Base-by-base conservation (phyloP, 371 early-diverging fungal genomes). In the Mucor circinelloides region DNA sequence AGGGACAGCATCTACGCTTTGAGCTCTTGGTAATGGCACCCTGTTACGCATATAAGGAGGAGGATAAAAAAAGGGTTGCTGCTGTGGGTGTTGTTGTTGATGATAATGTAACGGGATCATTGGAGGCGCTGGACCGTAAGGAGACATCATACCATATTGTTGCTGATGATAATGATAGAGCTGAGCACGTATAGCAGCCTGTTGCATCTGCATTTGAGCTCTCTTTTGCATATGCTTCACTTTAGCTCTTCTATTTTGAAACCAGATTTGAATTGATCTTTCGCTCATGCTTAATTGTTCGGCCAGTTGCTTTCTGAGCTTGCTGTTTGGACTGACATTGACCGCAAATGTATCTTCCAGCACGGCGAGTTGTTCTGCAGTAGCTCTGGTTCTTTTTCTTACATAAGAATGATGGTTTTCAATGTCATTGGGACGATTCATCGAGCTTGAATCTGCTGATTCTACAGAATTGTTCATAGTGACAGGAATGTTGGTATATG, bases 201-300 rank as follows among this genome's bases (percentile, higher is more conserved):
- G 73, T 52, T 76, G 76, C 66, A 73, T 73, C 59, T 83, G 80
- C 71, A 80, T 79, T 64, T 87, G 85, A 40, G 87, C 79, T 38
- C 85, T 70, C 68, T 87, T 86, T 68, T 86, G 87, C 69, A 85
- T 85, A 65, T 84, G 91, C 81, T 95, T 97, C 9, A 90, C 91
- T 77, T 96, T 97, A 13, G 97, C 97, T 64, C 99, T 87, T 75
- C 95, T 87, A 86, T 99, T 99, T 79, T 99, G 99, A 85, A 99
- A 99, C 99, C 99, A 99, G 64, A 99, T 96, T 78, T 98, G 97
- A 62, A 99, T 95, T 6, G 95, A 90, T 70, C 95, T 86, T 58
- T 91, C 91, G 44, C 95, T 94, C 97, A 98, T 97, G 59, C 90
- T 85, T 28, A 98, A 87, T 72, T 93, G 89, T 64, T 89, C 88